Evolutionary conservation across 78 protist species (phyloP).

Genomic region (Monocercomonoides exilis): DNA sequence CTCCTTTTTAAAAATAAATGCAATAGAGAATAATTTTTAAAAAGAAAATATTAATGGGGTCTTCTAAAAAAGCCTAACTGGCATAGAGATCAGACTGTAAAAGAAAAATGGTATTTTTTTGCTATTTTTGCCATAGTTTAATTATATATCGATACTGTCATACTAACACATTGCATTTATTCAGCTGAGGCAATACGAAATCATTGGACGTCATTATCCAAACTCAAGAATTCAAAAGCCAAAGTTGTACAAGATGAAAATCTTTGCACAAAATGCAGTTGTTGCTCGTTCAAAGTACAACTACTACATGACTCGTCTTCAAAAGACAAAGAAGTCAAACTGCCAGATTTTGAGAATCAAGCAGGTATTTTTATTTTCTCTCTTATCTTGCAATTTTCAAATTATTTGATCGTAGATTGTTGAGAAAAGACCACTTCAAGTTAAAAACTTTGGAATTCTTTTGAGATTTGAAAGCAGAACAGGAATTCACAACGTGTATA

Average conservation of each 20-base stretch:
- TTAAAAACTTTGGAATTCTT: constrained; percentile 91
- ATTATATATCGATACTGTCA: too few relatives aligned
- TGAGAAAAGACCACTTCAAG: constrained; percentile 60
- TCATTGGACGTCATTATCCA: constrained; percentile 24
- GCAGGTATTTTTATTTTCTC: constrained; percentile 43
- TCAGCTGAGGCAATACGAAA: constrained; percentile 26
- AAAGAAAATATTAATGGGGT: too few relatives aligned
- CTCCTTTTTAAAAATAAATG: too few relatives aligned
- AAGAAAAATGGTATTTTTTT: too few relatives aligned
- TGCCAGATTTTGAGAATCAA: constrained; percentile 83
- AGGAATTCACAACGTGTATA: constrained; percentile 94
- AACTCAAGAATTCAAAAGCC: constrained; percentile 42
- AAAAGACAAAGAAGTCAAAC: constrained; percentile 77
- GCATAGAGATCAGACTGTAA: too few relatives aligned
- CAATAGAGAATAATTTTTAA: too few relatives aligned
- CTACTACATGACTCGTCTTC: constrained; percentile 79
- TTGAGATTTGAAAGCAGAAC: constrained; percentile 87
- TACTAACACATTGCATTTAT: too few relatives aligned
- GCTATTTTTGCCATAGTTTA: too few relatives aligned
- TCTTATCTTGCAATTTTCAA: not conserved
- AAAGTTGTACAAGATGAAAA: constrained; percentile 84
- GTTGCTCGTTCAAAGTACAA: constrained; percentile 92
- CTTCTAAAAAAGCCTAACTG: too few relatives aligned
- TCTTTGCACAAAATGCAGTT: constrained; percentile 91
- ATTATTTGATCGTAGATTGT: constrained; percentile 38